Base-by-base conservation (phyloP, 2,329 filamentous ascomycete genomes). In the Colletotrichum falcatum region DNA sequence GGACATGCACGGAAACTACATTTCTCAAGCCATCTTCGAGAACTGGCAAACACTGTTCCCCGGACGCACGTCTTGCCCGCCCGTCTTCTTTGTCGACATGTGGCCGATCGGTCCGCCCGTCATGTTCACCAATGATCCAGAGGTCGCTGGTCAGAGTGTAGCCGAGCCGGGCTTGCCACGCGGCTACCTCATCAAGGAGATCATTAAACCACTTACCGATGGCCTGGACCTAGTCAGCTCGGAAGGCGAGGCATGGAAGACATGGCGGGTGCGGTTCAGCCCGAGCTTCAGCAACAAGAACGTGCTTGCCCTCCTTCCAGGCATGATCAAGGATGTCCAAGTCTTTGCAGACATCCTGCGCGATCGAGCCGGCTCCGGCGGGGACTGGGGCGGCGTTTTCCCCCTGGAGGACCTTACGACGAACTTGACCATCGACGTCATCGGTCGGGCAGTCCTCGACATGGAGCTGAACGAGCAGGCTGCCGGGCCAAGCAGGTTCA, bases 351-450 rank as follows among this genome's bases (percentile, higher is more conserved):
- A 78, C 6, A 71, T 76, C 5, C 73, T 82, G 1, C 73, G 74
- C 49, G 37, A 71, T 2, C 65, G 73, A n/a, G 77, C 78, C 2
- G 78, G 78, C 0, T 69, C 67, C 37, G 72, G 75, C 33, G 76
- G 76, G 8, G 65, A 72, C 48, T 79, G 77, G 78, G 76, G 78
- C 26, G 59, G 73, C 18, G 74, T 80, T n/a, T 80, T 81, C 39
- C 63, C 73, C 9, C 73, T 84, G 7, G 77, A 83, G 63, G 72
- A 78, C 9, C 77, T 76, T 23, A 78, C 81, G 1, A 80, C 77
- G 7, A 80, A 81, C 61, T 72, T 84, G 20, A 80, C 82, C 0
- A 79, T 83, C 11, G 82, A 84, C 56, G 75, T 83, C 35, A 84
- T 83, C 55, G 74, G 75, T 20, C 76, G 79, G n/a, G 77, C 80